Evolutionary conservation across 2,329 filamentous ascomycete species (phyloP).

Genomic region (Aspergillus aculeatus): DNA sequence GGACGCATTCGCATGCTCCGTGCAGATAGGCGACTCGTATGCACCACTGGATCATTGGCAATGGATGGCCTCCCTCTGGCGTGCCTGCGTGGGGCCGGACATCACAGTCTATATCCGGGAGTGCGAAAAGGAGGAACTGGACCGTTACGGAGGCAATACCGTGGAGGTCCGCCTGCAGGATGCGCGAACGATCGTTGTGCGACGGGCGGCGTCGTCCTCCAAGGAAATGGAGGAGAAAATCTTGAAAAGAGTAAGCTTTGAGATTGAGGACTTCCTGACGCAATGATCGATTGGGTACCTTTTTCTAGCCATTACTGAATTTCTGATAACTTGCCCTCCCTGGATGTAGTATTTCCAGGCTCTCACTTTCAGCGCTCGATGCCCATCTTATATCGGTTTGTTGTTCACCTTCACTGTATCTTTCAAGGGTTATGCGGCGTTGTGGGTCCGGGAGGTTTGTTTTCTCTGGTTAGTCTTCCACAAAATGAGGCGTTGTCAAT

Average conservation of each 20-base stretch:
- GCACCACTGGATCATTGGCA: constrained; percentile 90
- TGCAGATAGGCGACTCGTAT: constrained; percentile 76
- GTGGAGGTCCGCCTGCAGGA: constrained; percentile 59
- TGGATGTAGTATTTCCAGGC: neutral
- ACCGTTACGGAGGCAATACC: constrained; percentile 41
- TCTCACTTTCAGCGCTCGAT: too few relatives aligned
- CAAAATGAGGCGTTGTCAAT: too few relatives aligned
- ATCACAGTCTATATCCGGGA: constrained; percentile 48
- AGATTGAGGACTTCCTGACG: constrained; percentile 71
- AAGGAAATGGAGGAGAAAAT: constrained; percentile 63
- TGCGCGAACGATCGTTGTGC: constrained; percentile 53
- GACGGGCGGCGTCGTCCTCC: constrained; percentile 37
- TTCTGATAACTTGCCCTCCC: neutral
- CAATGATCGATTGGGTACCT: constrained; percentile 25
- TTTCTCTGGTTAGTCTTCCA: too few relatives aligned
- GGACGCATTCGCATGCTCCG: constrained; percentile 69
- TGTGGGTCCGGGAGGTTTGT: too few relatives aligned
- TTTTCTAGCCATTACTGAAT: neutral
- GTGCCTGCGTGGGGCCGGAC: constrained; percentile 78
- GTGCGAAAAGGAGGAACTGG: constrained; percentile 41
- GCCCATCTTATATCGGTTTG: too few relatives aligned
- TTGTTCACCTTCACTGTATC: too few relatives aligned
- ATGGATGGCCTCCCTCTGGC: constrained; percentile 94
- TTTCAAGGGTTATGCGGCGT: too few relatives aligned
- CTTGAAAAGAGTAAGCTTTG: constrained; percentile 75